phyloP scores from a whole-genome alignment of 495 filamentous ascomycete genomes.

The Penicillium longicatenatum region DNA sequence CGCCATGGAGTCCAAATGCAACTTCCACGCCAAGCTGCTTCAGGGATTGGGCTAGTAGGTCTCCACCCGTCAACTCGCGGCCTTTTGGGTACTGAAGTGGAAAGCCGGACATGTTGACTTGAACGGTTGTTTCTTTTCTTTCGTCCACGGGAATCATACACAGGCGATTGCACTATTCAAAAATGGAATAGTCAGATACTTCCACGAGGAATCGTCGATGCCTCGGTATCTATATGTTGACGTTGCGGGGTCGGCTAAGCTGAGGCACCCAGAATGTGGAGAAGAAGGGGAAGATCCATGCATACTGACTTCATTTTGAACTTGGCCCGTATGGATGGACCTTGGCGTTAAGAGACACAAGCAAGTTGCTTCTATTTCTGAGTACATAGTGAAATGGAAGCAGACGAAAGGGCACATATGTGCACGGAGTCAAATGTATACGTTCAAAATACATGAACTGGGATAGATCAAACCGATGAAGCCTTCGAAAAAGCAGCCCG shows the following conservation, averaged over 20 bases:
- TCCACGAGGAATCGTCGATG: too few relatives aligned
- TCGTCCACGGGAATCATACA: too few relatives aligned
- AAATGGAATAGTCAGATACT: too few relatives aligned
- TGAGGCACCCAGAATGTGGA: constrained; percentile 7
- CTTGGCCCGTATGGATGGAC: neutral
- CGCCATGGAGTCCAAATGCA: constrained; percentile 34
- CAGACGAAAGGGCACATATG: too few relatives aligned
- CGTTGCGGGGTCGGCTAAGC: neutral
- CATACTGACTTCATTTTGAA: constrained; percentile 5
- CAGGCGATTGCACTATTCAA: too few relatives aligned
- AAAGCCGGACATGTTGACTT: constrained; percentile 35
- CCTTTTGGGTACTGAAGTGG: constrained; percentile 20
- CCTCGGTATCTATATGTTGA: too few relatives aligned
- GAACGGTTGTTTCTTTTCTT: neutral
- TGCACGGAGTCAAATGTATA: neutral
- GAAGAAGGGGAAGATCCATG: constrained; percentile 14
- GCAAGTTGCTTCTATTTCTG: too few relatives aligned
- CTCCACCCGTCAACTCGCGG: constrained; percentile 31
- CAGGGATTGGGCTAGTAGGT: constrained; percentile 32
- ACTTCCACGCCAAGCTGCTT: constrained; percentile 30
- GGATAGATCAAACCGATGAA: too few relatives aligned
- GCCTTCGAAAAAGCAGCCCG: neutral
- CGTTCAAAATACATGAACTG: neutral
- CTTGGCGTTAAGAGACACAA: too few relatives aligned
- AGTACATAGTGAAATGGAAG: too few relatives aligned